Evolutionary conservation across 306 rosid species (phyloP), one percentile per base, ranked within the genome.

Genomic region (Crataegus laevigata): DNA sequence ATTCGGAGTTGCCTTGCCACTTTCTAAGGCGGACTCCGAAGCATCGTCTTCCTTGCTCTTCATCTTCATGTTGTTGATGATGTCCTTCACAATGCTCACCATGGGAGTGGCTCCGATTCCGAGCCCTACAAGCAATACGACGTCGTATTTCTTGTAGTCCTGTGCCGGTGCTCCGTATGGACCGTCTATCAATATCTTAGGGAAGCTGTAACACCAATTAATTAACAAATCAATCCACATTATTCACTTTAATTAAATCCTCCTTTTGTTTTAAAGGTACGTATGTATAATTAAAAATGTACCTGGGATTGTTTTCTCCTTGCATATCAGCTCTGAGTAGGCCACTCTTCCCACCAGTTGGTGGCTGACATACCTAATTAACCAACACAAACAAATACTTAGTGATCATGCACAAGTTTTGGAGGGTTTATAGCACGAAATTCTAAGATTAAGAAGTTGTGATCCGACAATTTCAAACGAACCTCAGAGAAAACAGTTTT

Each of bases 41-140:
- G 77, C 82, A 13, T 75, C 69, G 1, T 78, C 89, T 47, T 82
- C 86, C 34, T 28, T 68, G 66, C 75, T 58, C 21, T 61, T 66
- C 11, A 4, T 25, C 25, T 64, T 74, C 1, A 84, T 82, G 87
- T 84, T 84, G 76, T 77, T 65, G 28, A 85, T 85, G 34, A 87
- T 87, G 81, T 87, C 91, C 71, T 85, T 87, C 9, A 87, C 85
- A 26, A 87, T 87, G 84, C 91, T 87, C 28, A 87, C 81, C 91
- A 87, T 87, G 3, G 91, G 91, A 22, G 89, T 87, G 34, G 91
- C 91, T 57, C 91, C 91, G 4, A 87, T 87, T 14, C 91, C 91
- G 6, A 87, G 87, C 24, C 91, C 91, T 1, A 87, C 87, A 9
- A 87, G 83, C 69, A 87, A 54, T 3, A 87, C 91, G 45, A 85